Evolutionary conservation across 306 rosid species (phyloP), one percentile per base, ranked within the genome.

Genomic region (Acacia confusa): DNA sequence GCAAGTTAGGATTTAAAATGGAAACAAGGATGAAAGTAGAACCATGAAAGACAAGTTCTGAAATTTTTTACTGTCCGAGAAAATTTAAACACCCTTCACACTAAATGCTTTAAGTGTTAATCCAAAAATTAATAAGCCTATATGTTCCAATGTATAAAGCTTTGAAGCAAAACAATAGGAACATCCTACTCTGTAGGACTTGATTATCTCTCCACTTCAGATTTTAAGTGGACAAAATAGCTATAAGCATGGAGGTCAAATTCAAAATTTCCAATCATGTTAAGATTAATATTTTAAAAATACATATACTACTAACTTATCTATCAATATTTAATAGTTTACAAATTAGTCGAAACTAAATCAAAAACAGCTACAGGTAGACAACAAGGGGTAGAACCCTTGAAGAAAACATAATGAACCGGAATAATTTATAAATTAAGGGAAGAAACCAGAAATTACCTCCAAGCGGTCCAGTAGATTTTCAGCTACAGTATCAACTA

Each of bases 391-490:
- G n/a, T 68, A 14, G 19, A 68, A 53, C 55, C 58, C 50, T 27
- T 34, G 27, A 52, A 75, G 69, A 28, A 6, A 52, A 45, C 55
- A 30, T 2, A 50, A 9, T 55, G 47, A 40, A 38, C 55, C n/a
- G 22, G 68, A 38, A 64, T 65, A 16, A 34, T 22, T 19, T 24
- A 43, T 20, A 9, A 63, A 76, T 50, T 76, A 52, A 52, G 30
- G 70, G 24, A 27, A 27, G 1, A 22, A 38, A 20, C 71, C n/a
- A 7, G 30, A 10, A 34, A 61, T 8, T 85, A 94, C 98, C 92
- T 91, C 92, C 53, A 95, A 84, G 40, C 97, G 99, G 79, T 95
- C 99, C 74, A 92, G 74, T 4, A 95, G 86, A 85, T 91, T 95
- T 28, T 95, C 85, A 41, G 95, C 89, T 66, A 93, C 95, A 6